Base-by-base conservation (phyloP, 2,329 filamentous ascomycete genomes). In the Coniella lustricola region DNA sequence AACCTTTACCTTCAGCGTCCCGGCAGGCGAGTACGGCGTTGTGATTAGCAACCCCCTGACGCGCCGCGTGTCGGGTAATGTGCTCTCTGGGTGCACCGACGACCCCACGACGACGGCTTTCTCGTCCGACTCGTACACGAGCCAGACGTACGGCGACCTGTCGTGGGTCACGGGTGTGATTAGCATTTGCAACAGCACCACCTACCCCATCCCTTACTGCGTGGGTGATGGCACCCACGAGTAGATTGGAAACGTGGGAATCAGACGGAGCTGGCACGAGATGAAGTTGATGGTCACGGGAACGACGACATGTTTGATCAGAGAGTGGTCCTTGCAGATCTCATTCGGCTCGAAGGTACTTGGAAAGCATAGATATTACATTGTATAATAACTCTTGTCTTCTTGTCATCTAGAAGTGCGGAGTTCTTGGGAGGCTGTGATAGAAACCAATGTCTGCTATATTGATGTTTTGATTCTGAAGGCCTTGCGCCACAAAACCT, bases 151-250 rank as follows among this genome's bases (percentile, higher is more conserved):
- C 44, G 60, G 56, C 14, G 52, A 56, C 31, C 49, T 71, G 51
- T 50, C 51, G 20, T 71, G 68, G 67, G 67, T 70, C 9, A 61
- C 67, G 56, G 68, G 68, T 12, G 57, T 62, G 9, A 68, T 70
- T 41, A 49, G 54, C 7, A 57, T 70, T 2, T 70, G 68, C 58
- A 61, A 57, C 33, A 62, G 62, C 47, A 63, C 64, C 37, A 50
- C 31, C 1, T 66, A 66, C 44, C 67, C 67, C 4, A 35, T 70
- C 22, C 59, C 59, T 13, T 68, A 55, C 54, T 71, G 68, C 56
- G 48, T 64, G 16, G 68, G 68, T 36, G 55, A 60, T 9, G 67
- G 66, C 7, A 47, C 17, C 1, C 54, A 56, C 46, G 35, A 34
- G 1, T 55, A 47, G 48, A 20, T 17, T 5, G 10, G 21, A 20